Evolutionary conservation across 2,329 filamentous ascomycete species (phyloP).

Genomic region (Colletotrichum sidae): DNA sequence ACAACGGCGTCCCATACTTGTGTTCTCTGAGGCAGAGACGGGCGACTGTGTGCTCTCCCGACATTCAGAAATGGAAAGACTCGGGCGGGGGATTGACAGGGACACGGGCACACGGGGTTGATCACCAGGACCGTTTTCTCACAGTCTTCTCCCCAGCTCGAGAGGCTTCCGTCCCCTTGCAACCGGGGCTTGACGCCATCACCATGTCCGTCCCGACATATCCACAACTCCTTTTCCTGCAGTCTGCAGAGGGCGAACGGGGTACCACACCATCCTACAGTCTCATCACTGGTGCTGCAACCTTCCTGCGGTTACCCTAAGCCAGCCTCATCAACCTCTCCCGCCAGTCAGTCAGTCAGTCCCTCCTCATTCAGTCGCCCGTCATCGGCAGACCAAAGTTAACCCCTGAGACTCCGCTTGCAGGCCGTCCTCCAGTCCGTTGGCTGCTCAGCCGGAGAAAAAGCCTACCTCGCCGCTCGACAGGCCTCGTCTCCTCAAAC

Average conservation of each 20-base stretch:
- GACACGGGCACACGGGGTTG: slow-evolving; percentile 11
- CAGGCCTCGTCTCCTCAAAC: neutral
- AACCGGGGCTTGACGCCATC: slow-evolving; percentile 27
- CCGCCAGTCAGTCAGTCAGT: neutral
- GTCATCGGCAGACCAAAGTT: neutral
- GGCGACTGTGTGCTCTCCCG: neutral
- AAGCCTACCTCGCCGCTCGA: slow-evolving; percentile 1
- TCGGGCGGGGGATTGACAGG: slow-evolving; percentile 9
- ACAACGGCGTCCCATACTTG: slow-evolving; percentile 20
- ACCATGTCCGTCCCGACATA: slow-evolving; percentile 5
- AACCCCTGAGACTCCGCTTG: slow-evolving; percentile 18
- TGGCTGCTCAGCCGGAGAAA: slow-evolving; percentile 28
- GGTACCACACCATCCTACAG: slow-evolving; percentile 1
- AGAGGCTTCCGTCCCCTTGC: neutral
- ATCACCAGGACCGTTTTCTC: slow-evolving; percentile 1
- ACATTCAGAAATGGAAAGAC: slow-evolving; percentile 19
- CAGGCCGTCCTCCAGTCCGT: slow-evolving; percentile 28
- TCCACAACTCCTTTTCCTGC: slow-evolving; percentile 4
- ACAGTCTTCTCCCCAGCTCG: neutral
- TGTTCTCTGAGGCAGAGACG: slow-evolving; percentile 7
- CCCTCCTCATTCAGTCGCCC: slow-evolving; percentile 11
- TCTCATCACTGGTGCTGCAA: slow-evolving; percentile 3
- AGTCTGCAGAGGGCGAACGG: neutral
- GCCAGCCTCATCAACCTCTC: slow-evolving; percentile 21
- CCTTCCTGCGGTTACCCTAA: neutral